Conservation (phyloP, 225 moss, liverwort and hornwort species). For the Pseudisothecium myosuroides region DNA sequence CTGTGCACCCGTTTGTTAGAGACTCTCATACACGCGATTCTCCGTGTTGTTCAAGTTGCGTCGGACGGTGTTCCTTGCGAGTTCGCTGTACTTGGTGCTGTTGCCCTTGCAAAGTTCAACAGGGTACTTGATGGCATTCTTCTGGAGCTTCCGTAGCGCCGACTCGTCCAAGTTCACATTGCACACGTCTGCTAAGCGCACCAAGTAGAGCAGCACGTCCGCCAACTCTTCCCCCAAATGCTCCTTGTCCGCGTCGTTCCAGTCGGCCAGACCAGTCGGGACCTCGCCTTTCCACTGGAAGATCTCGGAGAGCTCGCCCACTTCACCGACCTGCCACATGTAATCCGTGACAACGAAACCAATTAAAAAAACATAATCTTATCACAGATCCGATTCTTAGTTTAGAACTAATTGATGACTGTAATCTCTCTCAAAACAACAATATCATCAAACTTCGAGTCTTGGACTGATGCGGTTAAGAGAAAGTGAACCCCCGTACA, state of each 20-base stretch:
- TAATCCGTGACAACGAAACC: background rate
- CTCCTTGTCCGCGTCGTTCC: slow-evolving; percentile 87
- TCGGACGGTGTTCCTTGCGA: slow-evolving; percentile 8
- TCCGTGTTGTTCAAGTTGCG: slow-evolving; percentile 34
- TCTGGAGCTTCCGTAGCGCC: slow-evolving; percentile 77
- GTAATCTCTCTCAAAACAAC: background rate
- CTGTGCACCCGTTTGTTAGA: background rate
- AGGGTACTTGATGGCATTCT: slow-evolving; percentile 89
- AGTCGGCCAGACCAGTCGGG: slow-evolving; percentile 80
- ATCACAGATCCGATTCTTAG: background rate
- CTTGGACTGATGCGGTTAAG: background rate
- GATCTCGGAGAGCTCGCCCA: slow-evolving; percentile 93
- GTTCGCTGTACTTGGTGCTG: slow-evolving; percentile 66
- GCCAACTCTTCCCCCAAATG: slow-evolving; percentile 94
- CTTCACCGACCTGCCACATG: slow-evolving; percentile 69
- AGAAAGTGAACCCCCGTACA: too few relatives aligned
- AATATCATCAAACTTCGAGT: background rate
- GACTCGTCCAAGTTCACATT: slow-evolving; percentile 88
- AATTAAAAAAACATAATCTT: background rate
- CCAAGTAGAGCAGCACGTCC: slow-evolving; percentile 85
- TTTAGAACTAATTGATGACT: background rate
- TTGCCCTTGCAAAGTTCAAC: slow-evolving; percentile 87
- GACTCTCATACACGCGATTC: background rate
- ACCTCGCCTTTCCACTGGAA: slow-evolving; percentile 99
- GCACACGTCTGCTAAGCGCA: slow-evolving; percentile 90